Conservation (phyloP, 192 early-diverging fungal species). For the Lobosporangium transversale region DNA sequence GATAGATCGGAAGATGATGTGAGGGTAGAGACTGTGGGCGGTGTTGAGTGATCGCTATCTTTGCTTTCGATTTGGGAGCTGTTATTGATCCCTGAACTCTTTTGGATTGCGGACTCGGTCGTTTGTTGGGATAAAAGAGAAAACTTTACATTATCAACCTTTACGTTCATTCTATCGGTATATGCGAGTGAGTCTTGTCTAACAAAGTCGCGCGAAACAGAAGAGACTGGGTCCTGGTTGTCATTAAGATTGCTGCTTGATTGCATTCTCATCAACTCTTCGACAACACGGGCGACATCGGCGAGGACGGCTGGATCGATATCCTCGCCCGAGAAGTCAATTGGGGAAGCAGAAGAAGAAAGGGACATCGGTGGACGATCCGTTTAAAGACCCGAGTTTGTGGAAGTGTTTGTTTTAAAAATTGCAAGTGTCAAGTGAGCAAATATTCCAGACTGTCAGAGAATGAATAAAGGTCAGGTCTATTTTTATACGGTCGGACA, state of each 20-base stretch:
- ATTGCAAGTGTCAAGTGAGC: neutral
- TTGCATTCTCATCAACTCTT: constrained; percentile 44
- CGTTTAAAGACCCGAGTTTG: neutral
- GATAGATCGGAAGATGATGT: neutral
- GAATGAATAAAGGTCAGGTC: too few relatives aligned
- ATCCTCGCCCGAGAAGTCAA: constrained; percentile 17
- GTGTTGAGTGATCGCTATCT: too few relatives aligned
- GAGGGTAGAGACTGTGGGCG: constrained; percentile 7
- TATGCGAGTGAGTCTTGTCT: neutral
- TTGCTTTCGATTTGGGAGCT: too few relatives aligned
- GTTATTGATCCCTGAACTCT: constrained; percentile 2
- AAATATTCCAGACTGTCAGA: too few relatives aligned
- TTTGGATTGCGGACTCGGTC: neutral
- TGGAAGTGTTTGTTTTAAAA: neutral
- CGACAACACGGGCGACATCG: constrained; percentile 44
- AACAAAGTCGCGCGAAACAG: constrained; percentile 20
- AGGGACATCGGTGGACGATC: constrained; percentile 2
- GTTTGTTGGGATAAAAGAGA: constrained; percentile 7
- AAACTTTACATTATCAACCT: neutral
- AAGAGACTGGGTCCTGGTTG: constrained; percentile 1
- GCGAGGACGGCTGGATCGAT: constrained; percentile 46
- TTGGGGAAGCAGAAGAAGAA: constrained; percentile 1
- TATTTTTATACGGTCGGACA: too few relatives aligned
- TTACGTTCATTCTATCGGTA: constrained; percentile 19
- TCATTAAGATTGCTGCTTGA: neutral